Conservation (phyloP, 495 filamentous ascomycete species). For the Neurospora sp. region DNA sequence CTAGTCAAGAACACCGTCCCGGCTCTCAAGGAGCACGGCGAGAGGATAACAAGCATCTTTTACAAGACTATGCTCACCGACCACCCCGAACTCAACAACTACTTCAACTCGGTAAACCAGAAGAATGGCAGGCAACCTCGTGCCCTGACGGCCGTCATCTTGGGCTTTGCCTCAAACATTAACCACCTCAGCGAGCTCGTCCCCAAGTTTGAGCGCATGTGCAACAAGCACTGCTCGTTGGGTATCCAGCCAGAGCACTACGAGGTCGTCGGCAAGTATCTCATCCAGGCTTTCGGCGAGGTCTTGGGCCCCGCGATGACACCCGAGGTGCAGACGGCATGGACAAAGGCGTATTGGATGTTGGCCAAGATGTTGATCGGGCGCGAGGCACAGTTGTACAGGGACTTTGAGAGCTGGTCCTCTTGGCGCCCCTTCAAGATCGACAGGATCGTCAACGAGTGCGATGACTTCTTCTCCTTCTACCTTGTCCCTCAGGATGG, state of each 20-base stretch:
- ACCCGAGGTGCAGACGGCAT: slow-evolving; percentile 51
- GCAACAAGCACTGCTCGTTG: slow-evolving; percentile 64
- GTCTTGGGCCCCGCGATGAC: slow-evolving; percentile 60
- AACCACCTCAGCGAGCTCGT: slow-evolving; percentile 54
- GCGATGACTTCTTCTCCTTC: slow-evolving; percentile 58
- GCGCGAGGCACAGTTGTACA: slow-evolving; percentile 51
- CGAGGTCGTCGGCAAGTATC: slow-evolving; percentile 55
- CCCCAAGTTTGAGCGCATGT: slow-evolving; percentile 59
- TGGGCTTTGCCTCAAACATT: slow-evolving; percentile 61
- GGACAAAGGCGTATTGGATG: slow-evolving; percentile 61
- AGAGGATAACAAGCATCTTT: slow-evolving; percentile 54
- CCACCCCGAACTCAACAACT: slow-evolving; percentile 52
- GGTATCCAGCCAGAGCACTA: slow-evolving; percentile 61
- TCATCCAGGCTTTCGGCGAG: slow-evolving; percentile 55
- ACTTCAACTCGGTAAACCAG: slow-evolving; percentile 65
- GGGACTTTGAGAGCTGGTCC: slow-evolving; percentile 45
- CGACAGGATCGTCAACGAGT: slow-evolving; percentile 49
- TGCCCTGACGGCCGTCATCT: slow-evolving; percentile 55
- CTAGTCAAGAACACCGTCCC: slow-evolving; percentile 37
- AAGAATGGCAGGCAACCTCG: slow-evolving; percentile 55
- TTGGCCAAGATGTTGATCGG: slow-evolving; percentile 61
- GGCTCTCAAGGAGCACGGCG: slow-evolving; percentile 50
- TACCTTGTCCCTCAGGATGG: slow-evolving; percentile 59
- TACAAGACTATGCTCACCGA: slow-evolving; percentile 57
- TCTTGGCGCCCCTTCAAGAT: slow-evolving; percentile 60